Evolutionary conservation across 208 protist genomes (phyloP).

Genomic region (Histomonas meleagridis): DNA sequence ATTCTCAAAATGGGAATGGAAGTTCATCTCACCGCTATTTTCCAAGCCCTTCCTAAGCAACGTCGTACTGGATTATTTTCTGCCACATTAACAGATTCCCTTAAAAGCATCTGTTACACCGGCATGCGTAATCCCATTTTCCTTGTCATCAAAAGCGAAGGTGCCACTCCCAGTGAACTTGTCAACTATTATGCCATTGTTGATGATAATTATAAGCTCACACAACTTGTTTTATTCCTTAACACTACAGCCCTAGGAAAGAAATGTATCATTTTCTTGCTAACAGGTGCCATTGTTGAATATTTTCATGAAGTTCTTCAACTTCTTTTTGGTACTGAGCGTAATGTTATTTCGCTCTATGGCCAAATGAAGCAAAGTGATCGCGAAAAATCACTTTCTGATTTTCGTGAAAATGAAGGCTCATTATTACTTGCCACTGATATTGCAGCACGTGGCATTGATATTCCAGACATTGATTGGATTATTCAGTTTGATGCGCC

Average conservation of each 20-base stretch:
- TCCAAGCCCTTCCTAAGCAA: conserved; percentile 17
- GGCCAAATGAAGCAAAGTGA: not conserved
- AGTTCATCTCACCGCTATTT: not conserved
- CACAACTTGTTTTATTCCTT: conserved; percentile 54
- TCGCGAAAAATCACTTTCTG: conserved; percentile 3
- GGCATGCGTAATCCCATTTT: not conserved
- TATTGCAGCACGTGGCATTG: conserved; percentile 65
- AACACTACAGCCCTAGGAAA: too few relatives aligned
- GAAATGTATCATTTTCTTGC: conserved; percentile 64
- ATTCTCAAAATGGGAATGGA: not conserved
- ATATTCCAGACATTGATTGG: conserved; percentile 69
- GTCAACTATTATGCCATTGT: conserved; percentile 54
- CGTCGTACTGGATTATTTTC: conserved; percentile 8
- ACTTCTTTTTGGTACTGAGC: not conserved
- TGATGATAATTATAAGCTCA: conserved; percentile 51
- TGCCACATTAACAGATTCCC: not conserved
- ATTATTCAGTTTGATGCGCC: conserved; percentile 61
- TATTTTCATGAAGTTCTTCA: conserved; percentile 52
- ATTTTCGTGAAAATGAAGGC: not conserved
- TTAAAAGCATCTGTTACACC: not conserved
- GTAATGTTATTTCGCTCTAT: not conserved
- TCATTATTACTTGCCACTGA: conserved; percentile 64
- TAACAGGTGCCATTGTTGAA: conserved; percentile 62
- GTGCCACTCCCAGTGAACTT: conserved; percentile 42
- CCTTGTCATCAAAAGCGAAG: not conserved